phyloP scores from a whole-genome alignment of 2,329 filamentous ascomycete genomes.

The Fusarium incarnatum region DNA sequence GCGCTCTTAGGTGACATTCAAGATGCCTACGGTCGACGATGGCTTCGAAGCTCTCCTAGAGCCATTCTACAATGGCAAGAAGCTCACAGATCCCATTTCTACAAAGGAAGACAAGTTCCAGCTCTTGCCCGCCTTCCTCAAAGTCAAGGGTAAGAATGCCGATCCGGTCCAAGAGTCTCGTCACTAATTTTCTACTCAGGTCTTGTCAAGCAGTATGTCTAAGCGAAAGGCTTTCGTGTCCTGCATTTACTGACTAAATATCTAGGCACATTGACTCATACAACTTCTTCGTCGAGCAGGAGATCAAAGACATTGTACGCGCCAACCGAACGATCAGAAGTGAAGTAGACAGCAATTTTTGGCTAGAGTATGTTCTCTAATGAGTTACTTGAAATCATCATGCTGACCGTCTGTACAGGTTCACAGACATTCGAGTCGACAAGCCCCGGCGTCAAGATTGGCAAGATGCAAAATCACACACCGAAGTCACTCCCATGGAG shows the following conservation, averaged over 20 bases:
- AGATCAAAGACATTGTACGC: slow-evolving; percentile 95
- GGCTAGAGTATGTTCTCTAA: slow-evolving; percentile 72
- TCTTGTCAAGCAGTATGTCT: slow-evolving; percentile 83
- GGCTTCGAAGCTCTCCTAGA: slow-evolving; percentile 74
- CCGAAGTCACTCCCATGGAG: slow-evolving; percentile 91
- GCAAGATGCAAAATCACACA: slow-evolving; percentile 75
- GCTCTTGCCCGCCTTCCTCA: slow-evolving; percentile 94
- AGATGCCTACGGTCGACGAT: slow-evolving; percentile 68
- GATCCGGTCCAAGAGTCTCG: not conserved
- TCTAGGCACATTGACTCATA: slow-evolving; percentile 90
- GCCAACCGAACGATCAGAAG: slow-evolving; percentile 90
- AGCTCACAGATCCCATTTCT: slow-evolving; percentile 72
- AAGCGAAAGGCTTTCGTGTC: not conserved
- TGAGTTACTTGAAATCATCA: not conserved
- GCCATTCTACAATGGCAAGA: slow-evolving; percentile 76
- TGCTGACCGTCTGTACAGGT: slow-evolving; percentile 55
- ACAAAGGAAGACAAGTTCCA: slow-evolving; percentile 93
- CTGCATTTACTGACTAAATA: slow-evolving; percentile 23
- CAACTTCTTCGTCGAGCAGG: slow-evolving; percentile 97
- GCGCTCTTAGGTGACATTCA: slow-evolving; percentile 49
- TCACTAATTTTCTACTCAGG: slow-evolving; percentile 56
- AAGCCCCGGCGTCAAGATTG: slow-evolving; percentile 82
- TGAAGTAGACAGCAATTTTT: slow-evolving; percentile 93
- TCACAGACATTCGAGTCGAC: slow-evolving; percentile 90
- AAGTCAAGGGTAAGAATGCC: slow-evolving; percentile 79